Conservation (phyloP, 2,329 filamentous ascomycete species). For the Pseudopyricularia cyperi region DNA sequence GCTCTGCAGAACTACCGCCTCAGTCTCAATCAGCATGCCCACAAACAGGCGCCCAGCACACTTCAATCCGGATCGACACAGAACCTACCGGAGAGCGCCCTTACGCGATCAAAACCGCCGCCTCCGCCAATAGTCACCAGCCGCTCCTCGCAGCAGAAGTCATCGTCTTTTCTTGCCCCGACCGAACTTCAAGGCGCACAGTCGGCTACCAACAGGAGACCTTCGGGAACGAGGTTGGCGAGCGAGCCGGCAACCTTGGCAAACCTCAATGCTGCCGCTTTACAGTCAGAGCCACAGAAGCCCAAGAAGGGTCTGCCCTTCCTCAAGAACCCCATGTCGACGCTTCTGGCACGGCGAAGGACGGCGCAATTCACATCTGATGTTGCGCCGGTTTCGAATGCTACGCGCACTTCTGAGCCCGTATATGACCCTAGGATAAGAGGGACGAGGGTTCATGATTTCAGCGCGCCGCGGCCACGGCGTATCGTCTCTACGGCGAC, state of each 20-base stretch:
- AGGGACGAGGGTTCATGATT: constrained; percentile 52
- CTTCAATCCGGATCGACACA: constrained; percentile 5
- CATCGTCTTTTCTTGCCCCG: constrained; percentile 33
- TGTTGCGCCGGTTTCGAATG: constrained; percentile 24
- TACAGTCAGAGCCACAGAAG: constrained; percentile 26
- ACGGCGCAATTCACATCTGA: constrained; percentile 35
- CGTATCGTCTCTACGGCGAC: constrained; percentile 19
- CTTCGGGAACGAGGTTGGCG: constrained; percentile 24
- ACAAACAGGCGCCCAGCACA: constrained; percentile 2
- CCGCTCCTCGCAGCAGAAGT: constrained; percentile 16
- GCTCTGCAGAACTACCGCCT: constrained; percentile 38
- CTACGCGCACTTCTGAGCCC: constrained; percentile 27
- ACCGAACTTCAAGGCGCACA: constrained; percentile 29
- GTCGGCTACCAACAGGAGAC: constrained; percentile 23
- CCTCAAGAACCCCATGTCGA: constrained; percentile 46
- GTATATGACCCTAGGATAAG: constrained; percentile 47
- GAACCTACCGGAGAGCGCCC: constrained; percentile 12
- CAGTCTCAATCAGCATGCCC: constrained; percentile 12
- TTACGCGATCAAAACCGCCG: constrained; percentile 17
- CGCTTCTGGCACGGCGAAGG: constrained; percentile 42
- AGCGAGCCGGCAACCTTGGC: constrained; percentile 21
- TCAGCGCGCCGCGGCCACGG: constrained; percentile 44
- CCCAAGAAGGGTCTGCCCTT: constrained; percentile 42
- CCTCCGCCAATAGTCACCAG: constrained; percentile 22
- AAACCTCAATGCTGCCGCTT: neutral